Conservation (phyloP, 176 grass and related monocot species). For the Phragmites australis region DNA sequence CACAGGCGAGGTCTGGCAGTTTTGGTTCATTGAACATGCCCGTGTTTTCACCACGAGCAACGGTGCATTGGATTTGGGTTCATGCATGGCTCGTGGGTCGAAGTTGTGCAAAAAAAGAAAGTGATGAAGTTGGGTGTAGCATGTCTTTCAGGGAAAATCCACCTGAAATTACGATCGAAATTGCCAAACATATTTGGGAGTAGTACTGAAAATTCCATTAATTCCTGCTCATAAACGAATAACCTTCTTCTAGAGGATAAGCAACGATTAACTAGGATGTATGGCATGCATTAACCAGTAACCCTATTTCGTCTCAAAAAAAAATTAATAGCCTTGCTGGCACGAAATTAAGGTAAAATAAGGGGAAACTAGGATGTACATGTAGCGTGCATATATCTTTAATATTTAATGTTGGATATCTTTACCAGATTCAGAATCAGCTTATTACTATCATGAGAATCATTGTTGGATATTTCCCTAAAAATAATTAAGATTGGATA, state of each 20-base stretch:
- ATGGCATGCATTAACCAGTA: too few species aligned
- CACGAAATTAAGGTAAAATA: too few species aligned
- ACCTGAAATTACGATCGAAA: background rate
- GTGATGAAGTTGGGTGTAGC: background rate
- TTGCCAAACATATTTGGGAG: background rate
- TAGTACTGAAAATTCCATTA: too few species aligned
- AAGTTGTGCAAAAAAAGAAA: background rate
- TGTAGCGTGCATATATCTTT: too few species aligned
- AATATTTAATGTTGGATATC: background rate
- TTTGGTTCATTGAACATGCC: conserved; percentile 40
- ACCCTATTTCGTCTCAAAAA: too few species aligned
- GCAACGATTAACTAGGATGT: too few species aligned
- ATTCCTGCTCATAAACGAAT: too few species aligned
- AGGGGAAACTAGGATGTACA: too few species aligned
- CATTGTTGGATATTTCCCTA: too few species aligned
- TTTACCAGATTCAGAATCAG: background rate
- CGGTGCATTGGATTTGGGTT: background rate
- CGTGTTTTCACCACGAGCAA: conserved; percentile 11
- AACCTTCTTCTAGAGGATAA: too few species aligned
- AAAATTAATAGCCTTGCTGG: too few species aligned
- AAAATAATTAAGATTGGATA: too few species aligned
- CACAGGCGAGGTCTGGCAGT: background rate
- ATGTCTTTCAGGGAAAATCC: background rate
- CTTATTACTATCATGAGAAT: background rate
- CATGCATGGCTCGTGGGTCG: background rate